Conservation (phyloP, 306 rosid genomes). For the Ammopiptanthus mongolicus region DNA sequence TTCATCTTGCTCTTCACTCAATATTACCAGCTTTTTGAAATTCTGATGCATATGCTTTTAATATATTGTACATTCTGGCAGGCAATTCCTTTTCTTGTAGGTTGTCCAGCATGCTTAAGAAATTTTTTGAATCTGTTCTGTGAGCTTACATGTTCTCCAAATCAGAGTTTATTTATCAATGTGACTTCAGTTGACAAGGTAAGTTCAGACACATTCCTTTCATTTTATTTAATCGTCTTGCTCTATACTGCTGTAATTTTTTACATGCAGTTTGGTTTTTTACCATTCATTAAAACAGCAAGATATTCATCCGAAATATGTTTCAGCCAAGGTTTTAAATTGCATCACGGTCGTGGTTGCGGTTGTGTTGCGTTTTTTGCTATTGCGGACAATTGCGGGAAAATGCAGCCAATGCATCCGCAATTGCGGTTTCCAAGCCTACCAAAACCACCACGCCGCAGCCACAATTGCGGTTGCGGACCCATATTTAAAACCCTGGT, state of each 20-base stretch:
- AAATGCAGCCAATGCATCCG: no score
- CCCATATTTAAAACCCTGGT: no score
- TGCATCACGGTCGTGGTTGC: no score
- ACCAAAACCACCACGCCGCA: no score
- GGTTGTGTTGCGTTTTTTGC: no score
- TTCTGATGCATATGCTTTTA: background rate
- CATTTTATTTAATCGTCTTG: slow-evolving; percentile 1
- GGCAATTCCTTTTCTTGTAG: slow-evolving; percentile 97
- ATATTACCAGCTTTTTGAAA: background rate
- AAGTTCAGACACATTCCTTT: slow-evolving; percentile 14
- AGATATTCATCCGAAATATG: slow-evolving; percentile 13
- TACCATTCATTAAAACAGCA: slow-evolving; percentile 2
- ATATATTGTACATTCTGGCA: slow-evolving; percentile 39
- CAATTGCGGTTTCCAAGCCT: no score
- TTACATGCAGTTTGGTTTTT: background rate
- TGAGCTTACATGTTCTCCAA: slow-evolving; percentile 96
- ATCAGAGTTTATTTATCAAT: slow-evolving; percentile 94
- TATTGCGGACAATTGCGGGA: no score
- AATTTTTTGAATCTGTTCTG: slow-evolving; percentile 94
- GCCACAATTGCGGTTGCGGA: no score
- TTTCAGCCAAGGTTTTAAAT: no score
- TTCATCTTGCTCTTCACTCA: slow-evolving; percentile 2
- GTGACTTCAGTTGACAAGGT: slow-evolving; percentile 80
- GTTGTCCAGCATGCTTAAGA: slow-evolving; percentile 98
- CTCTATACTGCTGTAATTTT: background rate